These are phyloP conservation scores for Corniculantispora saksenae DNA, from an alignment of 2,329 filamentous ascomycete species.

Conservation along the genomic window DNA sequence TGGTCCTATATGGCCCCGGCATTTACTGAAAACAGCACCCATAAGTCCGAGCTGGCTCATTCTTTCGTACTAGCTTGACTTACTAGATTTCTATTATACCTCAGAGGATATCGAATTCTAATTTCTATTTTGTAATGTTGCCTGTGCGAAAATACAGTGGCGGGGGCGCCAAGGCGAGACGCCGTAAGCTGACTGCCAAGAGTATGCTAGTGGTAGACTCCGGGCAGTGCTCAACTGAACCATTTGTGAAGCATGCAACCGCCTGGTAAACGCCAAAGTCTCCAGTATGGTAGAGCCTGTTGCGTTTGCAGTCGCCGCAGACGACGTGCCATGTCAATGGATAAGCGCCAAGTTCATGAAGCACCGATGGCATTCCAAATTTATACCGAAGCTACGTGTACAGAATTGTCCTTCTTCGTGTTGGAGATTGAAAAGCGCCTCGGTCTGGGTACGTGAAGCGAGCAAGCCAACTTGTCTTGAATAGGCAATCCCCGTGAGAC, in stretches of 20 bases:
- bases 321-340: no score
- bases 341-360: no score
- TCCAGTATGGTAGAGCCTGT: not conserved
- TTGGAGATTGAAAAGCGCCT: not conserved
- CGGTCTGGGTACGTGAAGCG: not conserved
- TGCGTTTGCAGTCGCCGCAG: no score
- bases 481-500: not conserved
- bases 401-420: no score
- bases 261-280: not conserved
- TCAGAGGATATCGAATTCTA: not conserved
- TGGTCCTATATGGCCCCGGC: not conserved
- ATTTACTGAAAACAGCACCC: not conserved
- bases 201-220: not conserved
- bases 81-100: not conserved
- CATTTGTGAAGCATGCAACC: no score
- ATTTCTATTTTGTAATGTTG: not conserved
- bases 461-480: constrained; percentile 1
- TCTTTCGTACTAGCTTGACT: no score
- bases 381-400: no score
- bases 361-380: no score
- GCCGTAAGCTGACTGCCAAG: constrained; percentile 15
- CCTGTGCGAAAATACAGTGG: not conserved
- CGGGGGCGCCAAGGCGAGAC: not conserved
- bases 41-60: no score
- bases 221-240: not conserved